These are phyloP conservation scores for Brassica juncea DNA, from an alignment of 345 rosid genomes.

Conservation along the genomic window DNA sequence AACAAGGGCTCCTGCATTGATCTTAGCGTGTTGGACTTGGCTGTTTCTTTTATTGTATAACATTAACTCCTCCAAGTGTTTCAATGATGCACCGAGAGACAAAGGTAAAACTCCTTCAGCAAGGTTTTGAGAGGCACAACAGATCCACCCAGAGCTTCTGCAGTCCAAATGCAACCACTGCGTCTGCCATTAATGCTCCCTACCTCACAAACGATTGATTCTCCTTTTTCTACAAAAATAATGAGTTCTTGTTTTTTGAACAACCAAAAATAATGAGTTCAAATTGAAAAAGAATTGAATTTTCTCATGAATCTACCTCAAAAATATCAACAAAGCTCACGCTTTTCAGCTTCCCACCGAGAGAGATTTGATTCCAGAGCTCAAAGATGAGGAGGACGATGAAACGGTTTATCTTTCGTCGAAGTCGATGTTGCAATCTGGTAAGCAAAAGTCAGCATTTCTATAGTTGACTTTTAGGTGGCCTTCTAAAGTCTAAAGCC, in stretches of 20 bases:
- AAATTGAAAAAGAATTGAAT: background rate
- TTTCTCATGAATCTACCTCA: background rate
- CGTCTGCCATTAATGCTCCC: constrained; percentile 6
- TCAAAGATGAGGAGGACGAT: background rate
- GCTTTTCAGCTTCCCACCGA: background rate
- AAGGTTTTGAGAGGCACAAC: constrained; percentile 12
- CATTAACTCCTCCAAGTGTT: constrained; percentile 27
- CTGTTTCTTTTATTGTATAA: constrained; percentile 10
- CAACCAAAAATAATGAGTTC: background rate
- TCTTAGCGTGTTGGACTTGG: background rate
- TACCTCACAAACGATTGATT: background rate
- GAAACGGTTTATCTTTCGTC: background rate
- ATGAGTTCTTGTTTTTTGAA: background rate
- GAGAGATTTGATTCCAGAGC: background rate
- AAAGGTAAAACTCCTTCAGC: constrained; percentile 3
- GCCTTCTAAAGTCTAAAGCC: background rate
- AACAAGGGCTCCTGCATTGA: constrained; percentile 28
- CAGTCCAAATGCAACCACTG: constrained; percentile 7
- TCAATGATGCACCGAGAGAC: constrained; percentile 8
- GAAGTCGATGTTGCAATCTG: background rate
- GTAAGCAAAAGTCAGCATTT: background rate
- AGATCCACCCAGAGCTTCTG: constrained; percentile 15
- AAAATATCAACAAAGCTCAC: background rate
- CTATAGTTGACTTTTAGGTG: background rate
- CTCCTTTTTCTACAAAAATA: background rate